Evolutionary conservation across 345 rosid species (phyloP).

Genomic region (Hevea brasiliensis): DNA sequence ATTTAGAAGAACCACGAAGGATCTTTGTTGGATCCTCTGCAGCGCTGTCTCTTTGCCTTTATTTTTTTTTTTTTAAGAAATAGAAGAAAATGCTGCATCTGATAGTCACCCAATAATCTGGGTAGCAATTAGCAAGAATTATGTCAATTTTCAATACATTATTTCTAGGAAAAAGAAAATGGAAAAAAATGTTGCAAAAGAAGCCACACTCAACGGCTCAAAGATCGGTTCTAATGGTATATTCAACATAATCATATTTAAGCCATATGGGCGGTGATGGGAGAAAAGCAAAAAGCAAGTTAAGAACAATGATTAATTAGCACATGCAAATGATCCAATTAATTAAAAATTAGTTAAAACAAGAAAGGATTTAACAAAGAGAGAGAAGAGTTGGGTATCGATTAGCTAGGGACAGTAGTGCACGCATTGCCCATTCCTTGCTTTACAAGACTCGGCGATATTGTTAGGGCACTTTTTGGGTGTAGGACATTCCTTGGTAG

Average conservation of each 20-base stretch:
- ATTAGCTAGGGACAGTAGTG: neutral
- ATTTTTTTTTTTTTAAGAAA: neutral
- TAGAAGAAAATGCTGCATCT: too few species aligned
- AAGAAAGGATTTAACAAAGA: neutral
- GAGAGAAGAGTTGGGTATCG: neutral
- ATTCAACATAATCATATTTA: neutral
- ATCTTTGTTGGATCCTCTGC: conserved; percentile 6
- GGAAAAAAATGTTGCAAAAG: neutral
- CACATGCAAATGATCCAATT: neutral
- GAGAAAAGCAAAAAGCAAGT: neutral
- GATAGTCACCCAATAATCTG: too few species aligned
- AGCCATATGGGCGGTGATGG: neutral
- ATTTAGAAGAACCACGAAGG: neutral
- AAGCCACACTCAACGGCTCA: neutral
- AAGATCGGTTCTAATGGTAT: neutral
- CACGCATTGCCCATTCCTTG: conserved; percentile 7
- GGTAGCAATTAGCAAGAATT: too few species aligned
- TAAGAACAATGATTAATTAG: conserved; percentile 9
- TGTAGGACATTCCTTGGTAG: conserved; percentile 9
- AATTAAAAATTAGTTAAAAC: too few species aligned
- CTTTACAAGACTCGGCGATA: neutral
- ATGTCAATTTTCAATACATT: too few species aligned
- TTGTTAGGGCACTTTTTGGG: neutral
- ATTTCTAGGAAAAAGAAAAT: neutral
- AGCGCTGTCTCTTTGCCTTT: neutral